Base-by-base conservation (phyloP, 148 eudicot species). In the Cornus florida region DNA sequence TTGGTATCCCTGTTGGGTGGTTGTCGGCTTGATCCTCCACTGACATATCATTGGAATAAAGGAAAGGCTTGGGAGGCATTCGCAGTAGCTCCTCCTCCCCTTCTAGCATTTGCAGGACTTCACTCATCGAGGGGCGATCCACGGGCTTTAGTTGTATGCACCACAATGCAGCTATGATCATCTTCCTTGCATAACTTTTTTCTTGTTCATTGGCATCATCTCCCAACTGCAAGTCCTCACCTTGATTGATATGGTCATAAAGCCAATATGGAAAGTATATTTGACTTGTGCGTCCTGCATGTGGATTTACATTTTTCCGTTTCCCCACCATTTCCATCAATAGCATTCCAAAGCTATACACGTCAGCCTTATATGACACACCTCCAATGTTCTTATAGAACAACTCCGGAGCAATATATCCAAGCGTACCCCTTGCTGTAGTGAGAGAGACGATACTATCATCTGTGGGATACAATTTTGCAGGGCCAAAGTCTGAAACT, bases 381-480 rank as follows among this genome's bases (percentile, higher is more conserved):
- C 73, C 82, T 74, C 82, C 82, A 38, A 80, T 73, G 62, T 80
- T 80, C 62, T 80, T 80, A 73, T 80, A 80, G 22, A 78, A 78
- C 75, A 78, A 24, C 57, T 78, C 80, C 6, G 80, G 80, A 16
- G 76, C 81, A 76, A 79, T 79, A 50, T 79, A 79, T 1, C 82
- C 82, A 65, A 81, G 17, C 20, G 83, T 81, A 16, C 83, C 83
- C 59, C 83, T 75, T 16, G 83, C 84, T 14, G 80, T 76, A 20
- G 84, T 70, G 28, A 81, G 56, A 53, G 73, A 41, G 17, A 71
- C 57, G 46, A 48, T 38, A 50, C 71, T 76, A 22, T 67, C 72
- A 35, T 72, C 80, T 19, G 53, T 60, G 17, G 83, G 53, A 38
- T 81, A 81, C 16, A 81, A 68, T 69, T 75, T 69, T 38, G 83